Evolutionary conservation across 305 asterid species (phyloP).

Genomic region (Fraxinus dipetala): DNA sequence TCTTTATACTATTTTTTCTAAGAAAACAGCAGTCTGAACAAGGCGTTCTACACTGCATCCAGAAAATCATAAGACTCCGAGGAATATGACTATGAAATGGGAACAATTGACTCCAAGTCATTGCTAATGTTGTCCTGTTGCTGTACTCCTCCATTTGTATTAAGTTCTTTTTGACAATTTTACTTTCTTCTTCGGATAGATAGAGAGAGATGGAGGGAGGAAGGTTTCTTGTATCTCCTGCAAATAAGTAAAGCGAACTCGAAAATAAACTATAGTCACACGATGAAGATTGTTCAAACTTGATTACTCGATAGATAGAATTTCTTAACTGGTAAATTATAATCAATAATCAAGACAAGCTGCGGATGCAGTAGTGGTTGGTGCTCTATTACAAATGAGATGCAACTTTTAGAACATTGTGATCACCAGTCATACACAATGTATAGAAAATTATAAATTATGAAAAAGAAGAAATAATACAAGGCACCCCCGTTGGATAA

Average conservation of each 20-base stretch:
- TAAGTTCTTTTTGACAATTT: conserved; percentile 28
- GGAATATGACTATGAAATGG: not conserved
- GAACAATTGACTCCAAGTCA: not conserved
- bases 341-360: not conserved
- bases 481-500: not conserved
- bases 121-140: conserved; percentile 18
- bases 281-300: not conserved
- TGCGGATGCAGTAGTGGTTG: not conserved
- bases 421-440: not conserved
- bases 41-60: not conserved
- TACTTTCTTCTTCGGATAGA: conserved; percentile 52
- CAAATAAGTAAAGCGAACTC: conserved; percentile 22
- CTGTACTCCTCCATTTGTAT: conserved; percentile 37
- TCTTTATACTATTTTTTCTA: conserved; percentile 16
- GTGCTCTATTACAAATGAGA: not conserved
- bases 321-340: not conserved
- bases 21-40: not conserved
- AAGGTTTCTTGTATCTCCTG: conserved; percentile 87
- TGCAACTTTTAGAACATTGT: no score
- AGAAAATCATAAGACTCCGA: not conserved
- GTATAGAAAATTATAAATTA: no score
- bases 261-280: not conserved
- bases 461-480: not conserved
- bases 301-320: not conserved
- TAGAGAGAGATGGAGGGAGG: conserved; percentile 72